Percentiles rank a stretch among this genome's conserved stretches.
These are phyloP conservation scores for Sanghuangporus sanghuang DNA, from an alignment of 1,284 basidiomycete species.

Conservation along the genomic window DNA sequence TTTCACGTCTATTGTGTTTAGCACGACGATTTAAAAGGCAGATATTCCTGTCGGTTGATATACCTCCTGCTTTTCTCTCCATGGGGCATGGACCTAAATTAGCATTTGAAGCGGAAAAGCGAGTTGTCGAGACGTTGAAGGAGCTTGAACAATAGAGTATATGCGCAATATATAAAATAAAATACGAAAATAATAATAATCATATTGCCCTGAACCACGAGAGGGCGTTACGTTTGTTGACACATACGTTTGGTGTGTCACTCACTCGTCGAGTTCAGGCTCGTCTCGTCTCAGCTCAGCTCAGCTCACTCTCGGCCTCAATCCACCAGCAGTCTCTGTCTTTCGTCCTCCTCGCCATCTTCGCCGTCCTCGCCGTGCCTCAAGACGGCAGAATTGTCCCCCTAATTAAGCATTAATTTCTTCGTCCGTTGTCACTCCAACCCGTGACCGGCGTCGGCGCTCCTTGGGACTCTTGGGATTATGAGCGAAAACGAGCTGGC, in stretches of 20 bases:
- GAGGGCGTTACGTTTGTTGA: neutral
- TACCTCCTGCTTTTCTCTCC: conserved; percentile 40
- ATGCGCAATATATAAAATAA: neutral
- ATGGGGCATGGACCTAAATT: conserved; percentile 43
- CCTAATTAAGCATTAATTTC: neutral
- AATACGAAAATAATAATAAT: neutral
- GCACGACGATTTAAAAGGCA: conserved; percentile 59
- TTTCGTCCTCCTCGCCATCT: neutral
- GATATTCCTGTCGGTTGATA: conserved; percentile 67
- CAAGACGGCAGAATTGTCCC: neutral
- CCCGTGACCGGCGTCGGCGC: neutral
- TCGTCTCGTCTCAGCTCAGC: neutral
- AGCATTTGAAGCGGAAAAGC: conserved; percentile 52
- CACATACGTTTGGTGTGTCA: neutral
- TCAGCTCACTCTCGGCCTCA: neutral
- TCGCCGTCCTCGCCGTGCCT: neutral
- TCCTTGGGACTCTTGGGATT: neutral
- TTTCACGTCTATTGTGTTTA: conserved; percentile 24
- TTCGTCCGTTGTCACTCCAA: neutral
- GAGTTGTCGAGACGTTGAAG: conserved; percentile 44
- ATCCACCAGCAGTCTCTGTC: neutral
- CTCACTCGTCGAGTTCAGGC: neutral
- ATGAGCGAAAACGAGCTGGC: conserved; percentile 33
- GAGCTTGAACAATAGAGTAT: conserved; percentile 30
- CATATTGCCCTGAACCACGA: neutral